Evolutionary conservation across 2,329 filamentous ascomycete species (phyloP), one percentile per base, ranked within the genome.

Genomic region (Aureobasidium sp.): DNA sequence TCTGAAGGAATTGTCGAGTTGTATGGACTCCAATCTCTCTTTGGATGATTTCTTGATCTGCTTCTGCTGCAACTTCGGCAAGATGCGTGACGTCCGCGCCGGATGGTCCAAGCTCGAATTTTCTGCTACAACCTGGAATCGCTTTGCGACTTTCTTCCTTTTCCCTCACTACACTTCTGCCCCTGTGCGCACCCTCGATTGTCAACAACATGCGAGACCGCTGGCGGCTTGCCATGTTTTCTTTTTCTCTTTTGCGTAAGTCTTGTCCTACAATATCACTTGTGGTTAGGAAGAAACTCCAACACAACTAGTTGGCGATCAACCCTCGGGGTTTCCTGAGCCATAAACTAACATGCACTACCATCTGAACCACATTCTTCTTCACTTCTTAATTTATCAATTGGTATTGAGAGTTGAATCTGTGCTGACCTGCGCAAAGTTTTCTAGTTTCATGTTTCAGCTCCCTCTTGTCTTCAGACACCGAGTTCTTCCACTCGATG

Each of bases 331-430:
- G 42, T 58, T 48, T 64, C 64, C 70, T 74, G 72, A 72, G 69
- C 72, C 70, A 68, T 59, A 71, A 72, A 74, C 70, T 70, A 69
- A 74, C 72, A 74, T 74, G 72, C 72, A 74, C 72, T 71, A 74
- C 72, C 72, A 74, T 74, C 72, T 74, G 72, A 74, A 69, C 67
- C 61, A 60, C 46, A 50, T 42, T 34, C 48, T 32, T 29, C 42
- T 48, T 48, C 62, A 52, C 53, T 39, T 23, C 4, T 47, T 46
- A 3, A n/a, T 37, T 23, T 17, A 26, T 46, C 13, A 50, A 5
- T 39, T 42, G 15, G 23, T 13, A 34, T 23, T 8, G 1, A 26
- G 2, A 32, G 9, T 8, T 12, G n/a, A 48, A 50, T 23, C 36
- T 26, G 23, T 48, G 42, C 61, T 62, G 46, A 63, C 60, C 29